These are phyloP conservation scores for Scedosporium minutisporum DNA, from an alignment of 2,329 filamentous ascomycete genomes.

Conservation along the genomic window DNA sequence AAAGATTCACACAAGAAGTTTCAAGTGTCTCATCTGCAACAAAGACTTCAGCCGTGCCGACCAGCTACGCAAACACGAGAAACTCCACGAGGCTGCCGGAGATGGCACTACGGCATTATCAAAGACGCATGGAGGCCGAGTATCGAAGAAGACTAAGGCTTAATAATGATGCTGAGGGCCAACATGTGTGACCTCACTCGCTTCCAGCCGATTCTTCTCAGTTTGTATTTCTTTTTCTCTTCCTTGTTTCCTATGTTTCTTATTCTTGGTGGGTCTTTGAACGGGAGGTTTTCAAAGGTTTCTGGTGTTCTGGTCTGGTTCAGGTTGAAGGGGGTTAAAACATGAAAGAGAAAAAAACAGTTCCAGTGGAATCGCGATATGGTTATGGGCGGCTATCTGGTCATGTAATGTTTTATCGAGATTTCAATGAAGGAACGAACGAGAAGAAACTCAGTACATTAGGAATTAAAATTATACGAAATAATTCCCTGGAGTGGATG, in stretches of 20 bases:
- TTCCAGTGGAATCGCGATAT: background rate
- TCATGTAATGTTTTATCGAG: background rate
- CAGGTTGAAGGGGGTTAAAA: no score
- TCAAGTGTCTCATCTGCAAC: constrained; percentile 43
- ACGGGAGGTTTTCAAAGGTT: no score
- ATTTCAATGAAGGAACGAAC: background rate
- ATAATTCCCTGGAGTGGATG: no score
- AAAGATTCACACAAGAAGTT: constrained; percentile 43
- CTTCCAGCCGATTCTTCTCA: no score
- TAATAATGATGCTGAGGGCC: background rate
- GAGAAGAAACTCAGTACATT: no score
- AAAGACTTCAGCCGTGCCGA: constrained; percentile 51
- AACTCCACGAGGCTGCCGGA: constrained; percentile 2
- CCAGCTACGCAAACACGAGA: constrained; percentile 45
- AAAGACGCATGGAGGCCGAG: constrained; percentile 3
- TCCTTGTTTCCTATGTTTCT: background rate
- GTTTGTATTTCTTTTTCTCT: background rate
- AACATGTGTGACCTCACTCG: no score
- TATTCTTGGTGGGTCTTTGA: no score
- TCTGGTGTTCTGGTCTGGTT: no score
- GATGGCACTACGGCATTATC: background rate
- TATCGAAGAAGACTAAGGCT: constrained; percentile 3
- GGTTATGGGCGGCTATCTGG: background rate
- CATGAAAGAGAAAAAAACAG: background rate
- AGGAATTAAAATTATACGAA: no score